Base-by-base conservation (phyloP, 139 green algal species). In the Microglena sp. region DNA sequence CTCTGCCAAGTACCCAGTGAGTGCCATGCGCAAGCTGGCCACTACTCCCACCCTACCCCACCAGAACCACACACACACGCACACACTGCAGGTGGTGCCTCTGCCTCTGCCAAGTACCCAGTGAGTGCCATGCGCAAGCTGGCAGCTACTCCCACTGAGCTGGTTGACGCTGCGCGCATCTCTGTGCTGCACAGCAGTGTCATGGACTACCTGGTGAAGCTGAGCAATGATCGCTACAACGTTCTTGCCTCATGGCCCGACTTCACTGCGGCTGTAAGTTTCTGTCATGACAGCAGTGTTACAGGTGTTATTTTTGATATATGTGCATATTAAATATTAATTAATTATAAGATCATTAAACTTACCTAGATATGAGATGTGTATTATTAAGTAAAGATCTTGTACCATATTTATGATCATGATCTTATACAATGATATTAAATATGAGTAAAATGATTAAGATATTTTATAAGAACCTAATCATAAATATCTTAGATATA, bases 171-270 rank as follows among this genome's bases (percentile, higher is more conserved):
- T 1, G 62, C 64, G 0, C 71, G 70, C 33, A 66, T 80, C 31
- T 68, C 35, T 32, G 73, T 80, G 18, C 44, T 76, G 33, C 74
- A 80, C 67, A 58, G 53, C 29, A 61, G 43, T 1, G 70, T 85
- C 60, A 66, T 81, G 65, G 76, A 80, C 60, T 71, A 82, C 69
- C 68, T 85, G 53, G 62, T 85, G 26, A 45, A 57, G 45, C 66
- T 81, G n/a, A 65, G 68, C 1, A 64, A 80, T 11, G 78, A 79
- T 66, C 71, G 78, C 11, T 85, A 85, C 66, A 74, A 69, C 18
- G 64, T 85, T 34, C 78, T 85, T 26, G 74, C 78, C 3, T 73
- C 76, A 15, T 85, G 78, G 78, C 78, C 78, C 1, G 78, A 85
- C 62, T 85, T 85, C 68, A 77, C 68, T 8, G 78, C 55, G 22